Evolutionary conservation across 495 filamentous ascomycete species (phyloP), one percentile per base, ranked within the genome.

Genomic region (Sphaerosporella brunnea): DNA sequence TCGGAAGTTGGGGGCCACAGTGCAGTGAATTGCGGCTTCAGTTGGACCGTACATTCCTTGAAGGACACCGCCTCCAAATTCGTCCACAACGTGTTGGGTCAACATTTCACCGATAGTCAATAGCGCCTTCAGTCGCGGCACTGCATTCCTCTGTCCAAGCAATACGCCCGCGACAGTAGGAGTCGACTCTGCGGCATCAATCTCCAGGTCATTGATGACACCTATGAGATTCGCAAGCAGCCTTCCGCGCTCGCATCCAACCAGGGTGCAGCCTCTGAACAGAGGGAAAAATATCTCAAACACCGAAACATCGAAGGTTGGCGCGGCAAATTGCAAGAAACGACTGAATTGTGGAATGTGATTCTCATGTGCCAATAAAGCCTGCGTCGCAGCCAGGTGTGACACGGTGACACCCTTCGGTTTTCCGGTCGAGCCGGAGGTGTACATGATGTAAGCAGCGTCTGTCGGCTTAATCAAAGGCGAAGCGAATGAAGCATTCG

Each of bases 21-120:
- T 79, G 56, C 77, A 80, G 50, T 93, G 84, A 37, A 93, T 86
- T 0, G 83, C 69, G 11, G 80, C 80, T 63, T 90, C 84, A 0
- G 84, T 90, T 9, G 84, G 84, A 0, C 84, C 84, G 55, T 93
- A 93, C 84, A 88, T 86, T 0, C 73, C 82, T 67, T 79, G 79
- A 0, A 93, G 70, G 23, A 87, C 72, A 8, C 71, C 66, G 7
- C 26, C 64, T 1, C 79, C 80, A 66, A 84, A 93, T 58, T 86
- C 80, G 32, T 75, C 66, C 5, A 87, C 66, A 1, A 93, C 73
- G 3, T 70, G 69, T 18, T 67, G 66, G 0, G 81, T 85, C 21
- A 93, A 72, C 81, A 86, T 88, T 63, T 93, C 84, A 3, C 84
- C 84, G 52, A 90, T 92, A 0, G 84, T 90, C 10, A 90, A 63